Evolutionary conservation across 1,284 basidiomycete genomes (phyloP).

Genomic region (Lentinula novae-zelandiae): DNA sequence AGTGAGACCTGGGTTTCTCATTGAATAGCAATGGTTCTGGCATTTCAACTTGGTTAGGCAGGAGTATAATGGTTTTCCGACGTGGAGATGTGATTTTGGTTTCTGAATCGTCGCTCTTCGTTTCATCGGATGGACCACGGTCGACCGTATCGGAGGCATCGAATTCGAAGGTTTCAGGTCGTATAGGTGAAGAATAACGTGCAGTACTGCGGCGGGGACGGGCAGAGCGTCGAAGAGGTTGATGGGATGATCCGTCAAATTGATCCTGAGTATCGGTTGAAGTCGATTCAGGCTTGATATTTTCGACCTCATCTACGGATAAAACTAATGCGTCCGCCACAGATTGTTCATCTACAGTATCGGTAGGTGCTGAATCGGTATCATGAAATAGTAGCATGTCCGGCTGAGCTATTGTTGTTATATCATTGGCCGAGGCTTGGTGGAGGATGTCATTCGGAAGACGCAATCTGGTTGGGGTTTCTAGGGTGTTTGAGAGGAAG

Average conservation of each 20-base stretch:
- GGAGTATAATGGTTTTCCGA: conserved; percentile 6
- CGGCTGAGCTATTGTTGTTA: neutral
- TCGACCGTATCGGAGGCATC: neutral
- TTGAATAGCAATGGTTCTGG: neutral
- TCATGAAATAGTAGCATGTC: neutral
- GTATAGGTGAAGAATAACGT: conserved; percentile 18
- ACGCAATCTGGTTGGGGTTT: neutral
- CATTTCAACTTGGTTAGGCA: neutral
- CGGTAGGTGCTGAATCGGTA: neutral
- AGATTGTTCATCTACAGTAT: conserved; percentile 14
- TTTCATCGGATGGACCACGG: neutral
- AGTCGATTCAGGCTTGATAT: neutral
- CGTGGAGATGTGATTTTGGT: conserved; percentile 15
- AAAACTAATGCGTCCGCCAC: conserved; percentile 14
- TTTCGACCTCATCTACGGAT: neutral
- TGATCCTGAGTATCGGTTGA: neutral
- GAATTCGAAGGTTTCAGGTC: neutral
- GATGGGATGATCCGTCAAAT: conserved; percentile 4
- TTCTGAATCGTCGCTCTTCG: neutral
- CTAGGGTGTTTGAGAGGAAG: neutral
- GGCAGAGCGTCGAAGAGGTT: conserved; percentile 30
- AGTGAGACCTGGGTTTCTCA: neutral
- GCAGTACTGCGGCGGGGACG: conserved; percentile 31
- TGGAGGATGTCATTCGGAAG: neutral
- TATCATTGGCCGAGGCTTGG: neutral